Evolutionary conservation across 257 asterid species (phyloP).

Genomic region (Nicotiana otophora): DNA sequence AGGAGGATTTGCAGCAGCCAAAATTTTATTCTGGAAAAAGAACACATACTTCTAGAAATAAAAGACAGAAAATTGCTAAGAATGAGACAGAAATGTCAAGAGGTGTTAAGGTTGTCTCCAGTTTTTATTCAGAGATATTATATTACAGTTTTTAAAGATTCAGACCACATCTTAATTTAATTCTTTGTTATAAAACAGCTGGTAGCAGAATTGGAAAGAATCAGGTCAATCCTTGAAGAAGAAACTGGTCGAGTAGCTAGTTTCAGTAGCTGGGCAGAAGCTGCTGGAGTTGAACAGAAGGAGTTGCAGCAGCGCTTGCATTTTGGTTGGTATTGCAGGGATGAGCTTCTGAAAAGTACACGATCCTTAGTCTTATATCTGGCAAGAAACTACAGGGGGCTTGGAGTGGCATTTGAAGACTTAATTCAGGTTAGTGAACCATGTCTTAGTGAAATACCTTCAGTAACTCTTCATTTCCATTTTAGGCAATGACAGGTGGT

Average conservation of each 20-base stretch:
- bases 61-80: constrained; percentile 42
- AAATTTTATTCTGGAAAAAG: constrained; percentile 24
- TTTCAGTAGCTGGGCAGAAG: constrained; percentile 71
- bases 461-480: background rate
- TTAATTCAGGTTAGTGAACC: constrained; percentile 56
- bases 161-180: constrained; percentile 14
- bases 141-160: constrained; percentile 15
- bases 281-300: constrained; percentile 54
- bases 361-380: constrained; percentile 60
- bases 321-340: constrained; percentile 78
- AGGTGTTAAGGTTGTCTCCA: constrained; percentile 73
- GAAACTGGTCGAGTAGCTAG: constrained; percentile 52
- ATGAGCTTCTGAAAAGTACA: constrained; percentile 72
- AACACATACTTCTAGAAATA: constrained; percentile 29
- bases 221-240: constrained; percentile 43
- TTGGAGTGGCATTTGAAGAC: constrained; percentile 81
- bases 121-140: constrained; percentile 7
- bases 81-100: constrained; percentile 73
- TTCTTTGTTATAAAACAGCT: constrained; percentile 37
- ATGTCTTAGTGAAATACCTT: background rate
- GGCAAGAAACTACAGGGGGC: constrained; percentile 72
- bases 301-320: constrained; percentile 54
- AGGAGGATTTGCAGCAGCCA: constrained; percentile 16
- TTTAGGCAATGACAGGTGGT: background rate
- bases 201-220: constrained; percentile 67